Conservation (phyloP, 2,329 filamentous ascomycete genomes). For the Raffaelea arxii region DNA sequence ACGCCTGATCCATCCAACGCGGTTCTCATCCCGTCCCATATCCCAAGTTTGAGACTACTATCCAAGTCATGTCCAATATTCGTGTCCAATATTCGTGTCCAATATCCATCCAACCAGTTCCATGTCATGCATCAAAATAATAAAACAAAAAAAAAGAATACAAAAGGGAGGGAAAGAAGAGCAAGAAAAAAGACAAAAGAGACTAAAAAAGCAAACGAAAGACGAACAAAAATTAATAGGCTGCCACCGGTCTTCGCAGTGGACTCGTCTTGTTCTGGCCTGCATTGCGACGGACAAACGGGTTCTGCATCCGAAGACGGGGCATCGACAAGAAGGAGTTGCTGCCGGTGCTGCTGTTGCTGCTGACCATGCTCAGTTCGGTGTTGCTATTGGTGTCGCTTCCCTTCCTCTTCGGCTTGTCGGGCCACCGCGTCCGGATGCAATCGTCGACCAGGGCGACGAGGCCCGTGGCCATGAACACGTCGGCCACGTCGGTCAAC, state of each 20-base stretch:
- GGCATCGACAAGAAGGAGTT: conserved; percentile 12
- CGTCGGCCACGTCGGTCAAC: conserved; percentile 74
- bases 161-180: not conserved
- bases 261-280: conserved; percentile 11
- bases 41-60: too few relatives aligned
- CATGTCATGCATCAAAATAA: not conserved
- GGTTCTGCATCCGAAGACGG: conserved; percentile 24
- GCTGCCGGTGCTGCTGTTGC: too few relatives aligned
- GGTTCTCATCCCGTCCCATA: too few relatives aligned
- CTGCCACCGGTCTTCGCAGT: conserved; percentile 11
- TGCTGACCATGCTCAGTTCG: conserved; percentile 23
- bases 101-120: not conserved
- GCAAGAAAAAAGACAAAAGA: not conserved
- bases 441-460: conserved; percentile 83
- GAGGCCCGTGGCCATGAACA: conserved; percentile 83
- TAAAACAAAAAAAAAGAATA: not conserved
- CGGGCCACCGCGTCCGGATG: conserved; percentile 67
- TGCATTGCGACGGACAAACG: conserved; percentile 22
- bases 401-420: not conserved
- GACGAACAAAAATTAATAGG: not conserved
- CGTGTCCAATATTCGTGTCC: too few relatives aligned
- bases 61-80: too few relatives aligned
- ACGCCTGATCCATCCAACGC: too few relatives aligned
- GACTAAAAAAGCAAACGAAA: conserved; percentile 16
- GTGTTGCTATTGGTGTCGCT: conserved; percentile 16